Evolutionary conservation across 495 filamentous ascomycete species (phyloP), one percentile per base, ranked within the genome.

Genomic region (Penicillium silybi): DNA sequence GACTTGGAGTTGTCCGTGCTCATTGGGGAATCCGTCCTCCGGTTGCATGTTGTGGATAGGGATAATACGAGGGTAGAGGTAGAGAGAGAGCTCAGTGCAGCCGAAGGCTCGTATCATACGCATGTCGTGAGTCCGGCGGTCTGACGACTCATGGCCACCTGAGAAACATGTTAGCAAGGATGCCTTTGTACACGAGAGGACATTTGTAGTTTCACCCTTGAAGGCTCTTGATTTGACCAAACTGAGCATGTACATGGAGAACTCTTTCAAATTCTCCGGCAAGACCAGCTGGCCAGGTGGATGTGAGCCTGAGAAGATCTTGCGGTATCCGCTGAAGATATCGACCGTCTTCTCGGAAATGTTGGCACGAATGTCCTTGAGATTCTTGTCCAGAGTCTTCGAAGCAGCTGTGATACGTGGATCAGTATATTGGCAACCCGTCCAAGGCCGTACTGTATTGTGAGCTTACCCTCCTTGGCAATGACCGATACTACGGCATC

Each of bases 221-320:
- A 97, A 90, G 26, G 92, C 90, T 46, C 93, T 83, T 22, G 83
- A 92, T 68, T 97, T 99, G 53, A 96, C 68, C 59, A 99, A 70
- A 46, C 87, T 85, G n/a, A 99, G 82, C 71, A 95, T 91, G 69
- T 91, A 97, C 92, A 99, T 96, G 46, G 85, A 84, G 63, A 97
- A 93, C 60, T 99, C 93, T 63, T 97, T 99, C 19, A 99, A 78
- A 41, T 92, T 88, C 68, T 99, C 95, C 0, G 93, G 93, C 62
- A 99, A 82, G 44, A 99, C 88, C 34, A 99, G 80, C 64, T 99
- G 91, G 11, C 92, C 89, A 7, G 93, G 90, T 8, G 93, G 92
- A 61, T 96, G 89, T 2, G 87, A 85, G 26, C 80, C 84, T 0
- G 90, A 85, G 62, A 87, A 90, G 61, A 92, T 86, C 78, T 95